These are phyloP conservation scores for Beauveria sp. DNA, from an alignment of 2,329 filamentous ascomycete genomes.

Conservation along the genomic window DNA sequence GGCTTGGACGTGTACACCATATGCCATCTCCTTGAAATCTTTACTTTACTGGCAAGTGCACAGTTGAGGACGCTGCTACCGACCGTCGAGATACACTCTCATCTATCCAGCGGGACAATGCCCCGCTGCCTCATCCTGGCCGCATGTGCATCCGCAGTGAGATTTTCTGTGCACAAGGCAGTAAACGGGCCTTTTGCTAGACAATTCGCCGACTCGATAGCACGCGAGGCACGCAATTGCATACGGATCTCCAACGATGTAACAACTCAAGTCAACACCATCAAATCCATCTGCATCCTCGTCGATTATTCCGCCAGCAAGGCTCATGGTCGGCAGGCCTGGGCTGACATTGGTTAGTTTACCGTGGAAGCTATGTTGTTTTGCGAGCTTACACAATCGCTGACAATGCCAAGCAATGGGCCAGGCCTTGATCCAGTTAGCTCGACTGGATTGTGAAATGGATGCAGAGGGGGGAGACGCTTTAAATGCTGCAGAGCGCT, in stretches of 20 bases:
- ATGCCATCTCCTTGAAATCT: background rate
- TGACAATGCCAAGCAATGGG: background rate
- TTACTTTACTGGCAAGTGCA: background rate
- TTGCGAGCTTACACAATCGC: background rate
- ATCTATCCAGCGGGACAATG: background rate
- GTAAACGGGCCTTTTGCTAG: background rate
- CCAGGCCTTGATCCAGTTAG: background rate
- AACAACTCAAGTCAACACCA: background rate
- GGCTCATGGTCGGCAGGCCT: background rate
- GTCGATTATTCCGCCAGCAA: background rate
- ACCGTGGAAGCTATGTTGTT: background rate
- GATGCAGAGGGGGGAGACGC: background rate
- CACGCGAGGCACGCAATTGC: background rate
- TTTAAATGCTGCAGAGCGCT: background rate
- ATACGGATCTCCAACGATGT: background rate
- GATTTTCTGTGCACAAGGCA: background rate
- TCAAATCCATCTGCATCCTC: background rate
- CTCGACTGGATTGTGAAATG: background rate
- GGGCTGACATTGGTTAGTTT: background rate
- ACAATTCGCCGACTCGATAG: background rate
- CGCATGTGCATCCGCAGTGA: background rate
- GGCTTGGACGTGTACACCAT: background rate
- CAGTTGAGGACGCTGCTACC: background rate
- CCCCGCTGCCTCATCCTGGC: background rate
- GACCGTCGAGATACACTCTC: background rate